Evolutionary conservation across 2,329 filamentous ascomycete genomes (phyloP), one percentile per base, ranked within the genome.

Genomic region (Pestalotiopsis sp.): DNA sequence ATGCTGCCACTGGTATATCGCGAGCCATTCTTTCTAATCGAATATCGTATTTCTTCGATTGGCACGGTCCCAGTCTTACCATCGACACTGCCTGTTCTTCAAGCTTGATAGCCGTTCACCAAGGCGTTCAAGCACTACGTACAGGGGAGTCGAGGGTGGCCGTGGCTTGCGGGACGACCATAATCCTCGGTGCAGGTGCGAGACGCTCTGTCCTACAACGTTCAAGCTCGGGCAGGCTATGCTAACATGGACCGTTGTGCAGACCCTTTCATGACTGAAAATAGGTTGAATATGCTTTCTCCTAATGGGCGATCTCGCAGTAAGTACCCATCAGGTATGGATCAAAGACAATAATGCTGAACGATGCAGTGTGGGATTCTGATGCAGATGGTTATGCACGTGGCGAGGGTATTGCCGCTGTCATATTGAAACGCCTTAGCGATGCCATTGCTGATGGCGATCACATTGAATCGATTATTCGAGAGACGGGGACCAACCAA

Each of bases 351-450:
- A 36, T 9, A 36, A 36, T 36, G 31, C 31, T 36, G 31, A 36
- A 9, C 7, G 7, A 36, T 36, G 31, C 31, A 36, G 31, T 74
- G 12, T 83, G 79, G 66, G 81, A 83, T 64, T 70, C 75, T 2
- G 72, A 74, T 2, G 85, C 82, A 0, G 80, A 85, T 66, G 87
- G 87, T 0, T 89, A 88, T 68, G 85, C 80, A 4, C 78, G 86
- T 2, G 85, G 81, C 0, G 87, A 89, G 68, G 86, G 82, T 0
- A 73, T 80, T 3, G 82, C 73, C 0, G 72, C 78, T 0, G 69
- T 88, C 0, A 70, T 86, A 1, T 68, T 88, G 0, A 88, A 88
- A 75, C 78, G 74, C 0, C 72, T 87, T 0, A 74, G 77, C 1
- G 76, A 80, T 20, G 86, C 86, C 0, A 17, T 87, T 0, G 73